phyloP scores from a whole-genome alignment of 306 rosid genomes.

The Glycine tomentella region DNA sequence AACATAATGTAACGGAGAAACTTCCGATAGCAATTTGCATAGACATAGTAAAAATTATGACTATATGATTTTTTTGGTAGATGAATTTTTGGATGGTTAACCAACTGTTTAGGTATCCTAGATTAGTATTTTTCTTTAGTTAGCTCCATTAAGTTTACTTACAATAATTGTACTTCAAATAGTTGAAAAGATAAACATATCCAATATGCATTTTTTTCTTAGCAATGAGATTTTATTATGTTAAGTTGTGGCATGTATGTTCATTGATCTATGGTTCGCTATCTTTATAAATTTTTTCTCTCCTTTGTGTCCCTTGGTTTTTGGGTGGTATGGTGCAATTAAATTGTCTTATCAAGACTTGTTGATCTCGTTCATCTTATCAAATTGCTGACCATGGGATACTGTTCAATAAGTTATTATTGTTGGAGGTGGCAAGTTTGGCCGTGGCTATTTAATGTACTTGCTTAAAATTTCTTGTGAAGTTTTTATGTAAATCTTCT shows the following conservation, averaged over 20 bases:
- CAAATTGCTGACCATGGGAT: background rate
- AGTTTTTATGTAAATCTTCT: background rate
- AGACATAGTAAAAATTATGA: slow-evolving; percentile 31
- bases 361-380: background rate
- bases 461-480: background rate
- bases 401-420: background rate
- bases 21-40: slow-evolving; percentile 33
- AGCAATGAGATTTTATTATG: slow-evolving; percentile 6
- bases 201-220: slow-evolving; percentile 5
- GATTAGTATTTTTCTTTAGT: slow-evolving; percentile 33
- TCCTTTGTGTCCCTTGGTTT: too few species aligned
- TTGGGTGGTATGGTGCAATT: background rate
- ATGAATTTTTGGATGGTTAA: slow-evolving; percentile 43
- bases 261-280: background rate
- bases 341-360: background rate
- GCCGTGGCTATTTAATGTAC: background rate
- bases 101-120: slow-evolving; percentile 39
- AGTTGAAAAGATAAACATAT: slow-evolving; percentile 38
- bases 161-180: slow-evolving; percentile 32
- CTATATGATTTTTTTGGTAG: slow-evolving; percentile 43
- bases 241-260: background rate
- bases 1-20: slow-evolving; percentile 40
- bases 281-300: background rate
- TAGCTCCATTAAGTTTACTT: slow-evolving; percentile 36
- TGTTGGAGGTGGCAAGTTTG: background rate